Evolutionary conservation across 2,329 filamentous ascomycete species (phyloP), one percentile per base, ranked within the genome.

Genomic region (Tetracladium maxilliforme): DNA sequence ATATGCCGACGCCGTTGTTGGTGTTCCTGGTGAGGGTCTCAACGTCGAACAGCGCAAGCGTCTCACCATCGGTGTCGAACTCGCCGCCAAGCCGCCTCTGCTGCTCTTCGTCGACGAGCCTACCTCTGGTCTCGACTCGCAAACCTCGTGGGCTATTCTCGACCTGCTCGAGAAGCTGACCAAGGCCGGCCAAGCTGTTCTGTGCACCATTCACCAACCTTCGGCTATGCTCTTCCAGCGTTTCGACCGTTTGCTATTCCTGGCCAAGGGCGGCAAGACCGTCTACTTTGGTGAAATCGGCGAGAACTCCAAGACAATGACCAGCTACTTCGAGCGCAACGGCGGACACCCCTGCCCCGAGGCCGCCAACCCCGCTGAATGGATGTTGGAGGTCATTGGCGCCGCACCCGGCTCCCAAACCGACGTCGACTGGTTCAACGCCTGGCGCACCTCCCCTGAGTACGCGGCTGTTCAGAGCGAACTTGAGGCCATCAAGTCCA

Each of bases 41-140:
- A 82, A 82, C 42, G 69, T 74, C 7, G 70, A 76, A 38, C 70
- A 76, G 47, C 58, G 70, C 22, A 76, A 76, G 49, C 76, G 83
- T 39, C 64, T 94, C 6, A 94, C 87, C 1, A 93, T 95, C 34
- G 87, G 83, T 51, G 86, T 95, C n/a, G 87, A 95, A 47, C 65
- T 95, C 14, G 86, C 83, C 21, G 87, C 87, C 6, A 93, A 90
- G 56, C 87, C 87, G 7, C 75, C 82, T 22, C 63, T 94, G 23
- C 63, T 94, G 30, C 69, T 94, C 23, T 94, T 94, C 57, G 70
- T 94, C 24, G 87, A 95, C 40, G 87, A 95, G 50, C 87, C 87
- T 12, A 94, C 87, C 5, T 93, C 84, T 16, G 87, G 87, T 58
- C 70, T 94, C 10, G 87, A 94, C 51, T 84, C 76, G 38, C 84